These are phyloP conservation scores for Colletotrichum incanum DNA, from an alignment of 2,329 filamentous ascomycete species.

Conservation along the genomic window DNA sequence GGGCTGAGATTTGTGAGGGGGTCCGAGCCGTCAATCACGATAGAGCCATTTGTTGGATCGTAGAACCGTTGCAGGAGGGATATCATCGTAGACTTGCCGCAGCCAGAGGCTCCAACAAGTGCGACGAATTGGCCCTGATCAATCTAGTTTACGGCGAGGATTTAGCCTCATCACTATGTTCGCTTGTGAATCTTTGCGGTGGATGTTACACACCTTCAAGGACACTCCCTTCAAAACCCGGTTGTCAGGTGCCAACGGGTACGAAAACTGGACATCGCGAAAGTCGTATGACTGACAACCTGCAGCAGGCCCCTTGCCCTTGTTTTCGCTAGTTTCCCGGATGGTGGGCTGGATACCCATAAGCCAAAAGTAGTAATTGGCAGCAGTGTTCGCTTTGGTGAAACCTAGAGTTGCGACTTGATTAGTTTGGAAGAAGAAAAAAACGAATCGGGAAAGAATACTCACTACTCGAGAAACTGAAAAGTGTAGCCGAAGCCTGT, in stretches of 20 bases:
- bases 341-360: constrained; percentile 44
- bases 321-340: constrained; percentile 46
- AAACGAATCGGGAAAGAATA: too few relatives aligned
- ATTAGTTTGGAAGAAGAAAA: background rate
- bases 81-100: constrained; percentile 74
- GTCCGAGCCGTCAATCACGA: constrained; percentile 16
- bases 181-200: too few relatives aligned
- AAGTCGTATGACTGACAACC: constrained; percentile 42
- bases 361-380: constrained; percentile 57
- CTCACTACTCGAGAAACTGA: constrained; percentile 31
- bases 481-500: constrained; percentile 4
- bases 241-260: constrained; percentile 57
- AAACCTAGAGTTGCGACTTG: constrained; percentile 48
- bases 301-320: too few relatives aligned
- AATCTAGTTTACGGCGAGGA: constrained; percentile 4
- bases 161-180: too few relatives aligned
- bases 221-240: constrained; percentile 52
- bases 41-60: constrained; percentile 24
- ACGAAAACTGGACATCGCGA: constrained; percentile 62
- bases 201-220: background rate
- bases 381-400: constrained; percentile 57
- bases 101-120: constrained; percentile 70
- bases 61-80: constrained; percentile 61
- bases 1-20: constrained; percentile 24
- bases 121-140: constrained; percentile 53